Evolutionary conservation across 1,284 basidiomycete species (phyloP).

Genomic region (Naganishia albida): DNA sequence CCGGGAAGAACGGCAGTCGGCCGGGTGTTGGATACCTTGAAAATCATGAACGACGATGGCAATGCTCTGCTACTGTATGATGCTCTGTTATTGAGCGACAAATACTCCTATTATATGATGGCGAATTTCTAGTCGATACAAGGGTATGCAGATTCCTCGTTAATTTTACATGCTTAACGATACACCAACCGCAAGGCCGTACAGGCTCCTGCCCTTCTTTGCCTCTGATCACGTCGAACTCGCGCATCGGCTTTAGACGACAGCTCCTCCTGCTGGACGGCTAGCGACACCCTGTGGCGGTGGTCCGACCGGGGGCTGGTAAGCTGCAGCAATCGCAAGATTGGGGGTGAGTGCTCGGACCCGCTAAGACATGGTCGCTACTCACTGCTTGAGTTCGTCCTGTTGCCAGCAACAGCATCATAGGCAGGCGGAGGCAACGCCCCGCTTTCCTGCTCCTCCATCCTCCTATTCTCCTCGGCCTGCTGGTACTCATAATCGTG

Average conservation of each 20-base stretch:
- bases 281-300: slow-evolving; percentile 10
- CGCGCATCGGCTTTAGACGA: slow-evolving; percentile 9
- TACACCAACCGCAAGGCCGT: too few species aligned
- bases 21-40: background rate
- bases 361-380: background rate
- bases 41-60: too few species aligned
- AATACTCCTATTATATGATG: background rate
- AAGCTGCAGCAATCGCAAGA: slow-evolving; percentile 4
- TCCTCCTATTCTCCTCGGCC: slow-evolving; percentile 45
- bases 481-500: slow-evolving; percentile 52
- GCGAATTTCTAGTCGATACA: too few species aligned
- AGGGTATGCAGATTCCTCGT: too few species aligned
- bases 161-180: too few species aligned
- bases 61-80: background rate
- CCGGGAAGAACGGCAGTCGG: slow-evolving; percentile 6
- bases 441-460: slow-evolving; percentile 40
- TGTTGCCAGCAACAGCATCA: slow-evolving; percentile 41
- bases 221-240: too few species aligned
- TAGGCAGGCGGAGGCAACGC: slow-evolving; percentile 44
- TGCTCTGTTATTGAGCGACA: background rate
- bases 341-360: background rate
- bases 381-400: slow-evolving; percentile 5
- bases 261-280: slow-evolving; percentile 11
- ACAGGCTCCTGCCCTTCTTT: too few species aligned
- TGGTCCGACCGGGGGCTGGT: slow-evolving; percentile 28